Percentiles rank a stretch among this genome's conserved stretches.
Conservation (phyloP, 2,329 filamentous ascomycete genomes). For the Talaromyces albobiverticillius region DNA sequence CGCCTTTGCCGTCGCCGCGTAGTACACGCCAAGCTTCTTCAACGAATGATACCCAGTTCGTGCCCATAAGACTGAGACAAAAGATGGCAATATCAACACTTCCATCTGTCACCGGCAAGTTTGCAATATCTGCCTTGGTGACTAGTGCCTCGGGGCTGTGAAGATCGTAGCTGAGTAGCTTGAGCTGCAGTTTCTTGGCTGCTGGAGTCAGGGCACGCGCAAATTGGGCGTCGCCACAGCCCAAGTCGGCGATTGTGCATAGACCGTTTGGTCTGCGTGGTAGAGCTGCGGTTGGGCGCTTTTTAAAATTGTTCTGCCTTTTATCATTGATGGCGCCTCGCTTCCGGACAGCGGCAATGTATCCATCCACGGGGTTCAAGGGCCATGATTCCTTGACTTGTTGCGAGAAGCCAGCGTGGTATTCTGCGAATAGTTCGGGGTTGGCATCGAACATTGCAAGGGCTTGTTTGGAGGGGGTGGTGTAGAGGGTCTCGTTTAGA, state of each 20-base stretch:
- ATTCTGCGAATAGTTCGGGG: conserved; percentile 92
- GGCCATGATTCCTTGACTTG: conserved; percentile 92
- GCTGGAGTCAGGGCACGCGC: conserved; percentile 63
- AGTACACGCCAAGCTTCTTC: conserved; percentile 93
- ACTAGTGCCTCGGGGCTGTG: conserved; percentile 72
- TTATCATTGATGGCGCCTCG: conserved; percentile 57
- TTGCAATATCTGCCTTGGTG: conserved; percentile 83
- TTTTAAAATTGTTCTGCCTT: conserved; percentile 31
- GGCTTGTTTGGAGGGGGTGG: conserved; percentile 79
- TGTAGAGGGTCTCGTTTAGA: conserved; percentile 95
- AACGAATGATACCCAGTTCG: conserved; percentile 95
- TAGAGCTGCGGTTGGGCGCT: conserved; percentile 40
- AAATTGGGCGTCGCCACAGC: conserved; percentile 87
- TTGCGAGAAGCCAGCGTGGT: conserved; percentile 92
- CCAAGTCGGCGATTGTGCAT: conserved; percentile 83
- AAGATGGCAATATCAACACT: conserved; percentile 86
- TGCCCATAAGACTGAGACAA: conserved; percentile 96
- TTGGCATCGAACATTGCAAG: conserved; percentile 76
- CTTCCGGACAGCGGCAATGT: conserved; percentile 67
- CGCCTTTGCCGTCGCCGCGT: conserved; percentile 75
- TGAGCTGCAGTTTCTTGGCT: conserved; percentile 65
- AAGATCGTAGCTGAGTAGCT: conserved; percentile 82
- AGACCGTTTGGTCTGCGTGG: conserved; percentile 66
- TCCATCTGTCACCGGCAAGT: conserved; percentile 71
- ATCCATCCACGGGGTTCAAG: conserved; percentile 89